These are phyloP conservation scores for Cryptococcus hybrid DNA, from an alignment of 1,284 basidiomycete species.

Conservation along the genomic window DNA sequence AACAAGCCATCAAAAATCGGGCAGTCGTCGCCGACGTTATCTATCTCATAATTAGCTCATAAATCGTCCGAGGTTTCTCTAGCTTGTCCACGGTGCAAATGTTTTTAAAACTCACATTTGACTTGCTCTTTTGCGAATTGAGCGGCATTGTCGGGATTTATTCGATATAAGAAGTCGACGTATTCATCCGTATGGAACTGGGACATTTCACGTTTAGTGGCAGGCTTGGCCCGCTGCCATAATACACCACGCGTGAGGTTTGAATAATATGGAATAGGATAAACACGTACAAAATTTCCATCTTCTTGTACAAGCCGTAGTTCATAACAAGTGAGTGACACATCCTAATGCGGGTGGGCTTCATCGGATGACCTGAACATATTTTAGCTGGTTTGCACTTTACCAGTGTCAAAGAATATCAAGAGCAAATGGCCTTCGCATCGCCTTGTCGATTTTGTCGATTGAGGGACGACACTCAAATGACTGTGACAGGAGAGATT, in stretches of 20 bases:
- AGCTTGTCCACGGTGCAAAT: neutral
- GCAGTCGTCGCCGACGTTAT: conserved; percentile 92
- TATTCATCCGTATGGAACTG: conserved; percentile 95
- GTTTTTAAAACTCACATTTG: conserved; percentile 66
- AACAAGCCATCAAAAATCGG: conserved; percentile 98
- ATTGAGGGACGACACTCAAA: too few species aligned
- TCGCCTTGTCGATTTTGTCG: too few species aligned
- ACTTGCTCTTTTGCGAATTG: conserved; percentile 92
- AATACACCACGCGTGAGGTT: neutral
- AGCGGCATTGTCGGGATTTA: conserved; percentile 81
- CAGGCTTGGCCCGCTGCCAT: conserved; percentile 89
- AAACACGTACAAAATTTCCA: conserved; percentile 77
- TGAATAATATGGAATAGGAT: neutral
- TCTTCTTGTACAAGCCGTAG: conserved; percentile 94
- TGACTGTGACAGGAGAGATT: too few species aligned
- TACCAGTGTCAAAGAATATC: neutral
- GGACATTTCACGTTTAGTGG: conserved; percentile 96
- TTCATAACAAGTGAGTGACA: conserved; percentile 99
- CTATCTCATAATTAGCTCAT: conserved; percentile 45
- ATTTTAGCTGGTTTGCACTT: neutral
- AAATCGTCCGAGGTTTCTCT: neutral
- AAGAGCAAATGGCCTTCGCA: too few species aligned
- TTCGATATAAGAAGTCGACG: conserved; percentile 80
- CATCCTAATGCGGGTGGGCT: conserved; percentile 97
- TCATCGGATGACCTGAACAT: conserved; percentile 64